Conservation (phyloP, 2,329 filamentous ascomycete genomes). For the Reticulascus tulasneorum region DNA sequence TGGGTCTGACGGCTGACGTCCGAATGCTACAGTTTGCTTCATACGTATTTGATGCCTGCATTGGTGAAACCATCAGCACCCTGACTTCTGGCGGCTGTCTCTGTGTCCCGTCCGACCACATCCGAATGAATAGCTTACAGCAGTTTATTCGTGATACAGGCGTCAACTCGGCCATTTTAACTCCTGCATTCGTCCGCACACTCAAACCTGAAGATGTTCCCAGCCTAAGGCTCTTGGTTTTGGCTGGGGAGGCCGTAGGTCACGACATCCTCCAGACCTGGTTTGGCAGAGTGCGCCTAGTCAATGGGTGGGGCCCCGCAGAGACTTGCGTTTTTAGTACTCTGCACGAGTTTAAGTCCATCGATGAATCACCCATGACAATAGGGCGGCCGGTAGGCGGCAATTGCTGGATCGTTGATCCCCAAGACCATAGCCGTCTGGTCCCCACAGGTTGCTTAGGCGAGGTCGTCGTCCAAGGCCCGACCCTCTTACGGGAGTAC, state of each 20-base stretch:
- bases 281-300: slow-evolving; percentile 26
- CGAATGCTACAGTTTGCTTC: slow-evolving; percentile 25
- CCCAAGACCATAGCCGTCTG: slow-evolving; percentile 2
- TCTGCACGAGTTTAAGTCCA: neutral
- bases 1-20: slow-evolving; percentile 35
- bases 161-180: slow-evolving; percentile 3
- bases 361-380: neutral
- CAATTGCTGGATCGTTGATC: slow-evolving; percentile 7
- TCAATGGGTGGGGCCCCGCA: slow-evolving; percentile 21
- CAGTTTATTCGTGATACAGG: neutral
- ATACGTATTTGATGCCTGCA: slow-evolving; percentile 33
- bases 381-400: slow-evolving; percentile 4
- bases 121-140: slow-evolving; percentile 19
- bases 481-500: slow-evolving; percentile 1
- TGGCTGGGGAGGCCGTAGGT: slow-evolving; percentile 50
- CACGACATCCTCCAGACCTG: slow-evolving; percentile 42
- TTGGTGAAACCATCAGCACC: slow-evolving; percentile 29
- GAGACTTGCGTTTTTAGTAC: slow-evolving; percentile 14
- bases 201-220: slow-evolving; percentile 40
- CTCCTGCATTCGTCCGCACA: slow-evolving; percentile 25
- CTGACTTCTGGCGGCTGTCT: slow-evolving; percentile 33
- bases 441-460: slow-evolving; percentile 12
- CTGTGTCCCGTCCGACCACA: slow-evolving; percentile 32
- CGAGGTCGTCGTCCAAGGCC: slow-evolving; percentile 14
- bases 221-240: slow-evolving; percentile 38